A percentile compares a stretch with the other conserved stretches of the same genome.
These are phyloP conservation scores for Eucalyptus regnans DNA, from an alignment of 345 rosid species.

Conservation along the genomic window DNA sequence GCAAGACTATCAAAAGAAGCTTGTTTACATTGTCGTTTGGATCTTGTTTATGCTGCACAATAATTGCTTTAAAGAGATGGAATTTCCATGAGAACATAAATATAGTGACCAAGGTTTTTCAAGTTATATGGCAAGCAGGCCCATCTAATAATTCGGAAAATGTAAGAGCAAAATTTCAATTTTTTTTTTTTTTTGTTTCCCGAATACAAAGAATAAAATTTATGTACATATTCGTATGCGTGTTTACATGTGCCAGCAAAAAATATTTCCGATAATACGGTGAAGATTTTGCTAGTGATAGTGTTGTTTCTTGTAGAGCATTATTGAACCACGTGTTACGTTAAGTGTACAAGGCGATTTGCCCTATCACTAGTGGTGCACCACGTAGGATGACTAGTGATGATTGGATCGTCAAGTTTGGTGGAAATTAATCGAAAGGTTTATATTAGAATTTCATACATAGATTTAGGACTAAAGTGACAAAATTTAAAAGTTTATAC, in stretches of 20 bases:
- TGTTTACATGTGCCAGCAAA: neutral
- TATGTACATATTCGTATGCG: accelerated
- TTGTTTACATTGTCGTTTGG: neutral
- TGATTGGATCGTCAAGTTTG: neutral
- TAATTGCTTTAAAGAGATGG: neutral
- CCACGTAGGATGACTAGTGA: accelerated
- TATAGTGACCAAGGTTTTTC: neutral
- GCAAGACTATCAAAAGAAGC: neutral
- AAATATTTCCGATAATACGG: too few species aligned
- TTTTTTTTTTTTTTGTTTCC: neutral
- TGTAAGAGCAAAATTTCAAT: neutral
- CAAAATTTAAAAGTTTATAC: neutral
- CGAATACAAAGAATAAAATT: neutral
- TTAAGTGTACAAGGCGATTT: neutral
- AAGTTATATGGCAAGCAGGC: neutral
- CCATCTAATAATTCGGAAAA: neutral
- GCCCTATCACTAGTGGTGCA: neutral
- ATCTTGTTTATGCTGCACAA: neutral
- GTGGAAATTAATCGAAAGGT: too few species aligned
- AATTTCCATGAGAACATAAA: neutral
- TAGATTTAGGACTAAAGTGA: neutral
- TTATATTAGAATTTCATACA: too few species aligned
- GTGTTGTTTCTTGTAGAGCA: too few species aligned
- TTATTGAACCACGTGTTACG: neutral
- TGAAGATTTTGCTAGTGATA: neutral